phyloP scores from a whole-genome alignment of 345 rosid species.

The Excoecaria agallocha region DNA sequence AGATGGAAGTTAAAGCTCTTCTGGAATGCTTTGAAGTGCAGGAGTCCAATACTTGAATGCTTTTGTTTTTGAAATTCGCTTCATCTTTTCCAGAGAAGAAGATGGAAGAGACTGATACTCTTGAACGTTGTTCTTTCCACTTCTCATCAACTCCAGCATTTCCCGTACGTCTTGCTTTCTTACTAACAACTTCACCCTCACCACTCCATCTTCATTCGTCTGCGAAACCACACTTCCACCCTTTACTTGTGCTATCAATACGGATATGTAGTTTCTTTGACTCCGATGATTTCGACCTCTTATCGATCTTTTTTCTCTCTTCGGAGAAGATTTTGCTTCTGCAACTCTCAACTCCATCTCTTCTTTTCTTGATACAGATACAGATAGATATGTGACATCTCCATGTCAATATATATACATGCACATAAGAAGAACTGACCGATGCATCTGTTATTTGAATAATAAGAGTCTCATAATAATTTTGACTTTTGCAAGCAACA shows the following conservation, averaged over 20 bases:
- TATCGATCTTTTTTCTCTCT: conserved; percentile 22
- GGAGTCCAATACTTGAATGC: conserved; percentile 34
- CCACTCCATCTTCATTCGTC: conserved; percentile 28
- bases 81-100: not conserved
- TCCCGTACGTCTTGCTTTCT: conserved; percentile 49
- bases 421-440: not conserved
- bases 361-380: not conserved
- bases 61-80: conserved; percentile 10
- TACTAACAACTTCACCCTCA: conserved; percentile 42
- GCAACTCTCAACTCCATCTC: conserved; percentile 10
- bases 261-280: conserved; percentile 26
- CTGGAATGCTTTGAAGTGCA: conserved; percentile 43
- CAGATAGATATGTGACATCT: no score
- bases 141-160: conserved; percentile 29
- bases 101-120: not conserved
- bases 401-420: no score
- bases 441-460: not conserved
- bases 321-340: conserved; percentile 23
- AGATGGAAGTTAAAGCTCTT: conserved; percentile 21
- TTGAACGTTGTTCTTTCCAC: not conserved
- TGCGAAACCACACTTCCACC: conserved; percentile 24
- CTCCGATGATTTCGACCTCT: conserved; percentile 20
- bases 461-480: not conserved
- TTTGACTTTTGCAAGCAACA: not conserved
- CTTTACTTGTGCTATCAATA: conserved; percentile 22